phyloP scores from a whole-genome alignment of 148 eudicot genomes.

The Fagopyrum esculentum region DNA sequence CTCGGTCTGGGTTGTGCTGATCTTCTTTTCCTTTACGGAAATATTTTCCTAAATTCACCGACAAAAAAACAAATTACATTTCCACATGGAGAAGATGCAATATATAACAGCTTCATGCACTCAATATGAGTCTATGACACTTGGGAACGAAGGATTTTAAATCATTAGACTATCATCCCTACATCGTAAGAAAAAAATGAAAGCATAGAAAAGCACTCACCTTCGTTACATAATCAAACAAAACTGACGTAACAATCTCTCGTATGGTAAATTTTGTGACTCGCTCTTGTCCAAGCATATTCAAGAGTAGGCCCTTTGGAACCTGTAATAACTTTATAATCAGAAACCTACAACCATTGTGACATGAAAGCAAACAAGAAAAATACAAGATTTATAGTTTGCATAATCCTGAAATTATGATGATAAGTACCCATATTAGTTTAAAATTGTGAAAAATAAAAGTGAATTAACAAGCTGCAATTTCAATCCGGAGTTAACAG shows the following conservation, averaged over 20 bases:
- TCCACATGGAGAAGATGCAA: background rate
- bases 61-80: slow-evolving; percentile 10
- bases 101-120: too few species aligned
- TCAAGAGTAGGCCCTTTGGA: slow-evolving; percentile 50
- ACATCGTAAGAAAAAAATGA: background rate
- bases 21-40: slow-evolving; percentile 56
- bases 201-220: slow-evolving; percentile 26
- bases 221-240: slow-evolving; percentile 57
- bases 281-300: slow-evolving; percentile 54
- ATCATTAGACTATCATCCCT: too few species aligned
- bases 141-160: background rate
- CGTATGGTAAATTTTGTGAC: slow-evolving; percentile 64
- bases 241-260: slow-evolving; percentile 62
- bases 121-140: background rate
- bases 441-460: background rate
- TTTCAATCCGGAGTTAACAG: background rate
- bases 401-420: background rate
- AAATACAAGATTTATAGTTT: background rate
- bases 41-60: slow-evolving; percentile 46
- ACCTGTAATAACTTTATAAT: slow-evolving; percentile 33
- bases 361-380: background rate
- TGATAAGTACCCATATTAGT: background rate
- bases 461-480: background rate
- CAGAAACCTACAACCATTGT: background rate
- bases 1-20: slow-evolving; percentile 57